These are phyloP conservation scores for Lipomyces spencermartinsiae DNA, from an alignment of 805 yeast species.

Conservation along the genomic window DNA sequence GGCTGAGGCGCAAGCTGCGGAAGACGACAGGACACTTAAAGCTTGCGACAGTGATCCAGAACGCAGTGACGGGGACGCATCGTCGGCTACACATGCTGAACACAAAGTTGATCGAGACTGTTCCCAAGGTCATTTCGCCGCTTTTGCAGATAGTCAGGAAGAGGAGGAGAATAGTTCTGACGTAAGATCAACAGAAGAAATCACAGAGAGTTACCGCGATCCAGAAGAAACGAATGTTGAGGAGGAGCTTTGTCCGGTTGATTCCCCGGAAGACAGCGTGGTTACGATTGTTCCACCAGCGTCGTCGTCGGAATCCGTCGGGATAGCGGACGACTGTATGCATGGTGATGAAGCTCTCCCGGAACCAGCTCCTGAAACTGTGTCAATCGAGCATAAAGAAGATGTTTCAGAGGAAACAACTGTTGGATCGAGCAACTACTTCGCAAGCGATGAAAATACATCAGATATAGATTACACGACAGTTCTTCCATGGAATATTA, in stretches of 20 bases:
- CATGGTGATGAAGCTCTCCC: background rate
- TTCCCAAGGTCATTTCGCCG: background rate
- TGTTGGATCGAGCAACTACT: constrained; percentile 14
- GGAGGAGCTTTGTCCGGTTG: background rate
- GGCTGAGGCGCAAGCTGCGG: background rate
- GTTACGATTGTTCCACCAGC: background rate
- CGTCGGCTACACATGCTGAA: background rate
- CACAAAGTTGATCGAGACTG: background rate
- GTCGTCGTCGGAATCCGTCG: background rate
- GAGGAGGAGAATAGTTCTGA: background rate
- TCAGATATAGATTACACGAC: constrained; percentile 29
- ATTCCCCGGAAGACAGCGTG: background rate
- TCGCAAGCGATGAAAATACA: constrained; percentile 18
- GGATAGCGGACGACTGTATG: background rate
- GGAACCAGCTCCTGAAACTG: background rate
- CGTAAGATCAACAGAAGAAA: background rate
- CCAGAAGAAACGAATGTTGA: background rate
- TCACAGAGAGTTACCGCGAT: background rate
- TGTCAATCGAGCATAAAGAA: constrained; percentile 3
- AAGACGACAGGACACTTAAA: background rate
- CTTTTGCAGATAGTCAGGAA: background rate
- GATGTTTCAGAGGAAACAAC: constrained; percentile 3
- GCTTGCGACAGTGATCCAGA: background rate
- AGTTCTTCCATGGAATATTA: constrained; percentile 34
- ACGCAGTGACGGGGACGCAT: background rate